These are phyloP conservation scores for Eucalyptus tenuipes DNA, from an alignment of 345 rosid species.

Conservation along the genomic window DNA sequence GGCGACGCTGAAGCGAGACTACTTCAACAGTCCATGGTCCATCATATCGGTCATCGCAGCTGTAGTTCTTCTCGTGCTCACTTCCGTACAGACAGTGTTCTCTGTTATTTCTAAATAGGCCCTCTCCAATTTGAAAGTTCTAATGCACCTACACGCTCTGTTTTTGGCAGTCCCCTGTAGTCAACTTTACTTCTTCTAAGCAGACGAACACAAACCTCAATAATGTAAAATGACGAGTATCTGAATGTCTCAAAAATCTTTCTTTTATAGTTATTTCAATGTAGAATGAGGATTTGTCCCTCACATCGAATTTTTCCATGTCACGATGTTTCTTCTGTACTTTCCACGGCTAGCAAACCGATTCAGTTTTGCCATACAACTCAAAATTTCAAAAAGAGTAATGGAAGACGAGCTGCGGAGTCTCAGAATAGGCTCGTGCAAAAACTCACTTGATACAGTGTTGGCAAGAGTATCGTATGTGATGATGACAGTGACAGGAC, in stretches of 20 bases:
- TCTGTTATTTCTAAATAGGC: background rate
- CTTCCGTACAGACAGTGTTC: background rate
- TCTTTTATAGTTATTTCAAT: background rate
- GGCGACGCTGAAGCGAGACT: background rate
- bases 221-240: background rate
- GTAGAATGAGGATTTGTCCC: background rate
- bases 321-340: background rate
- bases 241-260: background rate
- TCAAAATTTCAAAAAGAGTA: background rate
- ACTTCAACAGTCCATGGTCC: constrained; percentile 7
- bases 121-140: background rate
- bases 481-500: background rate
- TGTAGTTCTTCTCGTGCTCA: background rate
- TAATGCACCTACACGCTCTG: background rate
- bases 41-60: background rate
- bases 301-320: rapidly evolving
- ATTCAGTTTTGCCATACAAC: background rate
- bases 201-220: no score
- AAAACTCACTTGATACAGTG: background rate
- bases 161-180: background rate
- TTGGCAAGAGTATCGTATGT: background rate
- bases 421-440: background rate
- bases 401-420: background rate
- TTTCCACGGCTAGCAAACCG: background rate
- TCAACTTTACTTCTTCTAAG: no score